Conservation (phyloP, 2,329 filamentous ascomycete species). For the Ophiostoma piceae region DNA sequence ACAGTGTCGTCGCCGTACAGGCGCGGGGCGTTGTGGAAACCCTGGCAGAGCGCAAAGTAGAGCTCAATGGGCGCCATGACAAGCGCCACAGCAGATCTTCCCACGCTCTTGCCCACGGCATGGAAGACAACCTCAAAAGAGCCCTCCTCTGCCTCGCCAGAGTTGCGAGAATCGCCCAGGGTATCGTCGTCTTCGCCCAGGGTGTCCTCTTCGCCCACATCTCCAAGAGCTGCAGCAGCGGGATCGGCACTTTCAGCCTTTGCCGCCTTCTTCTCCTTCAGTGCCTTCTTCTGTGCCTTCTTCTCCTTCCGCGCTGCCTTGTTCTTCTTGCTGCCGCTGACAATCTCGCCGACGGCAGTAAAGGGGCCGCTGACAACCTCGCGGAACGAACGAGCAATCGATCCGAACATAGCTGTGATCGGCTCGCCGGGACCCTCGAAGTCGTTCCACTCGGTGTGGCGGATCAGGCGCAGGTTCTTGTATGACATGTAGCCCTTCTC, state of each 20-base stretch:
- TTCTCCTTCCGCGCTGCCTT: conserved; percentile 37
- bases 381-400: conserved; percentile 53
- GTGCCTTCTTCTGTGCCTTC: conserved; percentile 46
- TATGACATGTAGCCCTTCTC: conserved; percentile 57
- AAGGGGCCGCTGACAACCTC: conserved; percentile 60
- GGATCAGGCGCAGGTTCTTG: conserved; percentile 57
- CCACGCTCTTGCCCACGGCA: conserved; percentile 49
- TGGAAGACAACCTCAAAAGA: conserved; percentile 42
- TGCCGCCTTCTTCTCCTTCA: conserved; percentile 26
- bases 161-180: neutral
- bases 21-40: conserved; percentile 65
- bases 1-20: conserved; percentile 68
- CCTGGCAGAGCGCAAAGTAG: conserved; percentile 57
- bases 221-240: neutral
- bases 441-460: conserved; percentile 70
- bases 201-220: conserved; percentile 20
- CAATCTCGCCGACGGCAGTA: conserved; percentile 46
- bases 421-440: conserved; percentile 72
- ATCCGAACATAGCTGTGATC: conserved; percentile 59
- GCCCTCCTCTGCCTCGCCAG: conserved; percentile 27
- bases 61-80: conserved; percentile 56
- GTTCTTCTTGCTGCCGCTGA: conserved; percentile 36
- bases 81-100: conserved; percentile 47
- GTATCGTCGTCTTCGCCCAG: conserved; percentile 28
- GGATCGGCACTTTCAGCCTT: neutral